Conservation (phyloP, 2,329 filamentous ascomycete species). For the Plectosphaerella plurivora region DNA sequence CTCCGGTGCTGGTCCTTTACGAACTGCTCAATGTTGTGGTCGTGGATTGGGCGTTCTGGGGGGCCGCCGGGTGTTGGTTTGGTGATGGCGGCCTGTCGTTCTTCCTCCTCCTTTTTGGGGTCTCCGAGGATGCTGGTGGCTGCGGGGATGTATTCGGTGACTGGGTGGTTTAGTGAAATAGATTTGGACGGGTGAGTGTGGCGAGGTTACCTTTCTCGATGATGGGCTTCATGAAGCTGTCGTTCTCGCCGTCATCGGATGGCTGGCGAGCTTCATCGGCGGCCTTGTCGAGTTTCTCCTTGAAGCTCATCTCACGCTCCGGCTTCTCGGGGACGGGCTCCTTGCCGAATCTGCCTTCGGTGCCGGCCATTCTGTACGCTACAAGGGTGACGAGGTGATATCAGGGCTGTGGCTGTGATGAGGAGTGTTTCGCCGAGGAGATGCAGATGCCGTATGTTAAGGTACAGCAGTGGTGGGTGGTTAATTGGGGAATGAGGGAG, state of each 20-base stretch:
- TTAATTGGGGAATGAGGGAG: neutral
- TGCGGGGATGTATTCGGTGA: conserved; percentile 38
- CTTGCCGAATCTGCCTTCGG: conserved; percentile 7
- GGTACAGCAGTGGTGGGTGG: neutral
- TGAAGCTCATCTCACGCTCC: conserved; percentile 27
- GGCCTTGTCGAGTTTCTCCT: conserved; percentile 38
- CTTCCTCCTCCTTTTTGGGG: conserved; percentile 19
- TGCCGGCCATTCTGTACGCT: conserved; percentile 5
- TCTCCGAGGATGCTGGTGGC: conserved; percentile 35
- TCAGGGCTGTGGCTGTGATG: neutral
- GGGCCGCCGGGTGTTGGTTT: conserved; percentile 21
- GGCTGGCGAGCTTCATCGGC: conserved; percentile 28
- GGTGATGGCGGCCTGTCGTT: conserved; percentile 3
- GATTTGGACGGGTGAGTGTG: neutral
- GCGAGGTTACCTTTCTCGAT: conserved; percentile 35
- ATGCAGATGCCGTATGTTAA: neutral
- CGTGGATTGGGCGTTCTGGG: conserved; percentile 40
- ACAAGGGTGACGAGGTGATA: neutral
- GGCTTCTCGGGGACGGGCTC: conserved; percentile 7
- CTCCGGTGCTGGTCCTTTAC: conserved; percentile 48
- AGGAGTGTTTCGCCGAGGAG: neutral
- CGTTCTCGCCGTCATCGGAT: conserved; percentile 13
- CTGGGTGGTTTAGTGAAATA: conserved; percentile 18
- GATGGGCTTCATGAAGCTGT: conserved; percentile 25
- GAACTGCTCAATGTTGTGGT: conserved; percentile 47